Evolutionary conservation across 768 basidiomycete genomes (phyloP), one percentile per base, ranked within the genome.

Genomic region (Suillus tomentosus): DNA sequence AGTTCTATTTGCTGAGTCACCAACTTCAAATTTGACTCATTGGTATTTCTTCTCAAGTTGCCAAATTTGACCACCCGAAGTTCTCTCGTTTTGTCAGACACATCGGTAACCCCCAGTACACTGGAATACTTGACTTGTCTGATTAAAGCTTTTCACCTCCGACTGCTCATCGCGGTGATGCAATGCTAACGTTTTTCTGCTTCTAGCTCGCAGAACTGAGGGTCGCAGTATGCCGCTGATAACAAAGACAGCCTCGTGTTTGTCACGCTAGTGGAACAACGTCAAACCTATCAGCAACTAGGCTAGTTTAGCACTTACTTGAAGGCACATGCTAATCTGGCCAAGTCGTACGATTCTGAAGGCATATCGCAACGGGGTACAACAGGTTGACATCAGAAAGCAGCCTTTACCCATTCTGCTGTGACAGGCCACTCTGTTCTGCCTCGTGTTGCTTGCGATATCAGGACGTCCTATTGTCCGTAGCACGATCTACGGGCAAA

Each of bases 311-410:
- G 37, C 17, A 58, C 24, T 27, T 3, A 19, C 39, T 40, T 58
- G 56, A 19, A 53, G 31, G 9, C 17, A 27, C 17, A 8, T 58
- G 27, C 24, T 53, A 31, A 42, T 43, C 40, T 13, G 27, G 40
- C 57, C 24, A 19, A 31, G 57, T 58, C 40, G 42, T 58, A 58
- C 57, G 40, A 58, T 58, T 27, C 37, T 17, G 57, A 53, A 17
- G 27, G 51, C 17, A 53, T 31, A 15, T 24, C 15, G 24, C 50
- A 51, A 51, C 9, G 6, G 3, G 22, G 48, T 22, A 24, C 11
- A 22, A 13, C 5, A 31, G 31, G 0, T 22, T 47, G 47, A 13
- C 36, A 36, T 50, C 22, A 47, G 47, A 47, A 22, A 15, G 48
- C 48, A 27, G 7, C 14, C 50, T 51, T 31, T 51, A 9, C 24